Evolutionary conservation across 495 filamentous ascomycete species (phyloP).

Genomic region (Tuber borchii): DNA sequence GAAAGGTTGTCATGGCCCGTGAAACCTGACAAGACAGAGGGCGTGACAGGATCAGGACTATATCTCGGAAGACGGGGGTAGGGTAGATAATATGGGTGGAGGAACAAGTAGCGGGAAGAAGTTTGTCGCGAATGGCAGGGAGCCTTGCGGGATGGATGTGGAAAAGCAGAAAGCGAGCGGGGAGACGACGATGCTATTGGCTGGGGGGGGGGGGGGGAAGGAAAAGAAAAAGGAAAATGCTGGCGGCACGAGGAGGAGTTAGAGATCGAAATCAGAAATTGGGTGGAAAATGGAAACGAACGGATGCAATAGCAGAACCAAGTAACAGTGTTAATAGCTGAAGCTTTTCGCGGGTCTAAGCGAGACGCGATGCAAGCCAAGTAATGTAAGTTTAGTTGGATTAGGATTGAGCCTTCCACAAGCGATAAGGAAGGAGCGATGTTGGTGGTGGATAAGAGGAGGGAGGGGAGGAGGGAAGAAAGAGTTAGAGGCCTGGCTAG

Average conservation of each 20-base stretch:
- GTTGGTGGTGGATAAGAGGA: background rate
- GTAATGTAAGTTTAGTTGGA: background rate
- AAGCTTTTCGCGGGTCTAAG: constrained; percentile 1
- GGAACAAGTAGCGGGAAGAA: background rate
- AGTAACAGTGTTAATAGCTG: background rate
- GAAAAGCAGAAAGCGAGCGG: background rate
- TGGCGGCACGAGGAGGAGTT: constrained; percentile 1
- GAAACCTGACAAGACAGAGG: background rate
- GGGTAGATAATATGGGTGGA: constrained; percentile 1
- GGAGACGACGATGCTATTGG: constrained; percentile 3
- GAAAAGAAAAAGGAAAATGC: background rate
- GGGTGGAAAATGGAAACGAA: background rate
- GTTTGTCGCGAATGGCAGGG: constrained; percentile 2
- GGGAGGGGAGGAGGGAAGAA: background rate
- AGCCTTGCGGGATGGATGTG: background rate
- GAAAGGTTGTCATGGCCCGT: constrained; percentile 32
- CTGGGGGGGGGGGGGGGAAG: background rate
- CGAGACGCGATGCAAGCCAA: constrained; percentile 4
- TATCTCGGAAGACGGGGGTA: background rate
- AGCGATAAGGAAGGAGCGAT: background rate
- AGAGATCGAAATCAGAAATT: constrained; percentile 1
- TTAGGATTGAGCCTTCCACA: background rate
- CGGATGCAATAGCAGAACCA: constrained; percentile 1
- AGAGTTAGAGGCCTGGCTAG: background rate
- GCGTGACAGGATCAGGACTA: background rate